A percentile compares a stretch with the other conserved stretches of the same genome.
Evolutionary conservation across 2,329 filamentous ascomycete genomes (phyloP).

Genomic region (Beauveria sp.): DNA sequence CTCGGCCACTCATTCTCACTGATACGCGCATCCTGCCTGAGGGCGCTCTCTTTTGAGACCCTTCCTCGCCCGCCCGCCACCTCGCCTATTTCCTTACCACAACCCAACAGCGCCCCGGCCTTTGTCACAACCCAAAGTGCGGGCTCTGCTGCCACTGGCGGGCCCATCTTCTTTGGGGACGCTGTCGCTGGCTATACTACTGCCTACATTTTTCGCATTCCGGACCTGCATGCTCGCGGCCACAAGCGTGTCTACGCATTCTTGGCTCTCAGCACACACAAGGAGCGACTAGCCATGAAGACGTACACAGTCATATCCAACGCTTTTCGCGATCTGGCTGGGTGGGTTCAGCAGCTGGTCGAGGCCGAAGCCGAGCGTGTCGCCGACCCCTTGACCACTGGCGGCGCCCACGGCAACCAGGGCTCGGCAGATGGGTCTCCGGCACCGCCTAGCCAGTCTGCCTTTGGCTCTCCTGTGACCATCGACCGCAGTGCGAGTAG

Average conservation of each 20-base stretch:
- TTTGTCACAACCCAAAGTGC: slow-evolving; percentile 48
- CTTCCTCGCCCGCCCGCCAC: slow-evolving; percentile 48
- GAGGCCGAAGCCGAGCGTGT: slow-evolving; percentile 54
- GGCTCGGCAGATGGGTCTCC: slow-evolving; percentile 17
- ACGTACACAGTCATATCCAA: slow-evolving; percentile 54
- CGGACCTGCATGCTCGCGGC: slow-evolving; percentile 59
- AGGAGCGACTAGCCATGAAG: slow-evolving; percentile 58
- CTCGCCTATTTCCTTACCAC: slow-evolving; percentile 30
- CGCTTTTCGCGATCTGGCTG: slow-evolving; percentile 56
- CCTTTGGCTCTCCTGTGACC: slow-evolving; percentile 24
- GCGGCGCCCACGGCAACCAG: slow-evolving; percentile 28
- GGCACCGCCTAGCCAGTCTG: slow-evolving; percentile 19
- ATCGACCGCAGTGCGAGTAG: slow-evolving; percentile 41
- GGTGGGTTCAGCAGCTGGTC: slow-evolving; percentile 58
- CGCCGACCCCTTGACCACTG: slow-evolving; percentile 34
- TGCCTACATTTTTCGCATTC: slow-evolving; percentile 62
- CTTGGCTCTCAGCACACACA: slow-evolving; percentile 56
- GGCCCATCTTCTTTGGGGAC: slow-evolving; percentile 63
- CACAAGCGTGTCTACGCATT: slow-evolving; percentile 64
- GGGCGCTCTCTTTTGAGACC: slow-evolving; percentile 59
- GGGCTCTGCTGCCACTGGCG: slow-evolving; percentile 49
- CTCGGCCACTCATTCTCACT: slow-evolving; percentile 57
- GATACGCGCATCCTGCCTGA: slow-evolving; percentile 57
- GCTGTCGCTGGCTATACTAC: slow-evolving; percentile 59
- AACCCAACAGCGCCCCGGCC: slow-evolving; percentile 32